These are phyloP conservation scores for Solanum tacnaense DNA, from an alignment of 257 asterid genomes.

Conservation along the genomic window DNA sequence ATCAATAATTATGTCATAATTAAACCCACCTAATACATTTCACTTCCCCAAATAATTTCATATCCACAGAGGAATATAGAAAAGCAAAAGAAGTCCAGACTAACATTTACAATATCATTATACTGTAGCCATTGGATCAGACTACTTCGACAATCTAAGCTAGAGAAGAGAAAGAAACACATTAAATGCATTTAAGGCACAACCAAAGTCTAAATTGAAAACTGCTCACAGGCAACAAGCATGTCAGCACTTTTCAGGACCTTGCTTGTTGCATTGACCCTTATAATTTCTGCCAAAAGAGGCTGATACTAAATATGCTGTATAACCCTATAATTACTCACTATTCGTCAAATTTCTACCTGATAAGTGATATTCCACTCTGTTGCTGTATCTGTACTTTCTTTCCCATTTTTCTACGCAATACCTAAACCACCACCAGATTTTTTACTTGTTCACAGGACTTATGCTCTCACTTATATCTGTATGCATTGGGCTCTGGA, in stretches of 20 bases:
- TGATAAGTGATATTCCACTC: neutral
- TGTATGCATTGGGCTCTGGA: neutral
- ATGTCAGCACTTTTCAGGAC: neutral
- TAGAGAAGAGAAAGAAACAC: neutral
- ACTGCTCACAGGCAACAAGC: neutral
- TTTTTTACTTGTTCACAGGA: neutral
- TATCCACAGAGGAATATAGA: neutral
- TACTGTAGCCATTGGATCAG: neutral
- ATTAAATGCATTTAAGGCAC: neutral
- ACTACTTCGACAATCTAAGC: neutral
- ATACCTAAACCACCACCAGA: neutral
- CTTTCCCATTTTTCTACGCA: neutral
- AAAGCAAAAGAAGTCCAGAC: neutral
- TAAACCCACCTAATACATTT: neutral
- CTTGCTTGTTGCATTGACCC: neutral
- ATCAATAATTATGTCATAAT: neutral
- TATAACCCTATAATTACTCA: neutral
- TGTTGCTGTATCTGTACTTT: neutral
- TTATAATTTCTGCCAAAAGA: neutral
- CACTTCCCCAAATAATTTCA: neutral
- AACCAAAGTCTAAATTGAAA: neutral
- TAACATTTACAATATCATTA: neutral
- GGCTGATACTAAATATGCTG: neutral
- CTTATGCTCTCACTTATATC: neutral
- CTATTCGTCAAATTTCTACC: neutral